Base-by-base conservation (phyloP, 495 filamentous ascomycete species). In the Letharia lupina region DNA sequence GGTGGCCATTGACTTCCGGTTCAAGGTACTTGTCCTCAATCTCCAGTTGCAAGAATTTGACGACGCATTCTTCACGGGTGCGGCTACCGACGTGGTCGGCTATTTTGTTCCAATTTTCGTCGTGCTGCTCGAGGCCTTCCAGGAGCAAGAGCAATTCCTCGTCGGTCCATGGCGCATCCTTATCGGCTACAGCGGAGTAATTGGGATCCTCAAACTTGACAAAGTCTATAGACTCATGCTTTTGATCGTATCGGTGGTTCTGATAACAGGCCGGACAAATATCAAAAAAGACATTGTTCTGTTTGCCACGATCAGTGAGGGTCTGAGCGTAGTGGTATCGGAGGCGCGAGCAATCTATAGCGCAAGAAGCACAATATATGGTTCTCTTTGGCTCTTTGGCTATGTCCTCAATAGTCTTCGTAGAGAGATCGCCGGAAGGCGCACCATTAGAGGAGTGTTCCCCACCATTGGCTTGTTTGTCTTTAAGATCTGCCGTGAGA, bases 101-200 rank as follows among this genome's bases (percentile, higher is more conserved):
- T 65, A 98, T 91, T 69, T 89, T 84, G 62, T 90, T 89, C 94
- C 94, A 98, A 76, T 97, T 88, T 41, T 98, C 95, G 68, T 97
- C 92, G 69, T 89, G 93, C 69, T 87, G 81, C 79, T 98, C 94
- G 63, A 98, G 75, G 15, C 85, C 94, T 75, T 98, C 94, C 5
- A 98, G 82, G 16, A 98, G 81, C 41, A 90, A 79, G 15, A 97
- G 82, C 11, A 88, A 83, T 73, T 98, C 94, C 18, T 88, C 85
- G 70, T 98, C 93, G 45, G 88, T 89, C 94, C 94, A 98, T 9
- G 89, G 86, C 6, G 90, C 84, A 68, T 95, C 89, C 31, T 88
- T 84, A 66, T 96, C 92, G 8, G 87, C 78, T n/a, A 89, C 75
- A 3, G 84, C 81, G 5, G 85, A 81, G 75, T 96, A 91, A 10